A percentile compares a stretch with the other conserved stretches of the same genome.
These are phyloP conservation scores for Coprinopsis strossmayeri DNA, from an alignment of 768 basidiomycete genomes.

Conservation along the genomic window DNA sequence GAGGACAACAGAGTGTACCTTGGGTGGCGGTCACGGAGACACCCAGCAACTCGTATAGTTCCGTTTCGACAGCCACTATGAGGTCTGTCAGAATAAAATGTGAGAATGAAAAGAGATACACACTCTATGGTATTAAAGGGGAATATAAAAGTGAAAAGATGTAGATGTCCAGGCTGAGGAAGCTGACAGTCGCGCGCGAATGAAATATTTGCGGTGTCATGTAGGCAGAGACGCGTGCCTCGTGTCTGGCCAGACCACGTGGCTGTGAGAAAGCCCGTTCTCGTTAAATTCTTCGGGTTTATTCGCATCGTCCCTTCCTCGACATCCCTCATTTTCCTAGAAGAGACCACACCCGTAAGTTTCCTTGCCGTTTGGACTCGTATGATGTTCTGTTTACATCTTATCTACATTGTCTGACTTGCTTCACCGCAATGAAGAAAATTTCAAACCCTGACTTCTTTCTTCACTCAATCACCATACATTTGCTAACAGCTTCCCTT, in stretches of 20 bases:
- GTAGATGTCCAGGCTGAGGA: too few relatives aligned
- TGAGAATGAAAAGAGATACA: too few relatives aligned
- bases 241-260: too few relatives aligned
- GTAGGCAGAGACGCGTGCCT: too few relatives aligned
- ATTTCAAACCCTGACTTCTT: constrained; percentile 23
- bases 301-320: too few relatives aligned
- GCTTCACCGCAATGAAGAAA: constrained; percentile 44
- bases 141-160: background rate
- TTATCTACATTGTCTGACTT: constrained; percentile 94
- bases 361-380: constrained; percentile 9
- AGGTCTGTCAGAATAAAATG: too few relatives aligned
- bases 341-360: constrained; percentile 16
- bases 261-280: too few relatives aligned
- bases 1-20: constrained; percentile 34
- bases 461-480: constrained; percentile 7
- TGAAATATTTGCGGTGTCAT: too few relatives aligned
- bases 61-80: constrained; percentile 51
- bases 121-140: too few relatives aligned
- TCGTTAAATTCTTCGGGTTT: too few relatives aligned
- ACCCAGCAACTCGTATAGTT: constrained; percentile 82
- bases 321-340: background rate
- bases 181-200: too few relatives aligned
- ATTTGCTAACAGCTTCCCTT: constrained; percentile 5
- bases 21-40: constrained; percentile 63
- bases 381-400: constrained; percentile 49